phyloP scores from a whole-genome alignment of 2,329 filamentous ascomycete species.

The Paraphoma sp. region DNA sequence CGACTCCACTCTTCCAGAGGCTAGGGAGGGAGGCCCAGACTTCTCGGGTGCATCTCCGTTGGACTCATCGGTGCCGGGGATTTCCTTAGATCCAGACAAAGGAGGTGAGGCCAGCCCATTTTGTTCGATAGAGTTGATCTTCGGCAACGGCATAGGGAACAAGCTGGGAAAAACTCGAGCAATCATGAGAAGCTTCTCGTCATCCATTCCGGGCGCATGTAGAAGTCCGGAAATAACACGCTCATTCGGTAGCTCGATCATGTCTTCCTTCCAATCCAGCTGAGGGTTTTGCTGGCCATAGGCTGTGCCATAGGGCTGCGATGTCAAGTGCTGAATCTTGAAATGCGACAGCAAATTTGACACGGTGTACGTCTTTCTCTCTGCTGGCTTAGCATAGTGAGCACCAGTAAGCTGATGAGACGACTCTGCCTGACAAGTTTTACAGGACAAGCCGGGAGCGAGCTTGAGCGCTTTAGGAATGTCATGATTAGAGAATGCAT shows the following conservation, averaged over 20 bases:
- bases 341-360: slow-evolving; percentile 67
- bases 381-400: slow-evolving; percentile 45
- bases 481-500: slow-evolving; percentile 51
- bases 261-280: slow-evolving; percentile 65
- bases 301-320: slow-evolving; percentile 23
- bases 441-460: slow-evolving; percentile 54
- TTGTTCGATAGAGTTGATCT: slow-evolving; percentile 47
- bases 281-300: slow-evolving; percentile 30
- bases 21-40: slow-evolving; percentile 26
- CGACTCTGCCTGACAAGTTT: slow-evolving; percentile 44
- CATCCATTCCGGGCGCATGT: slow-evolving; percentile 63
- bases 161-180: slow-evolving; percentile 57
- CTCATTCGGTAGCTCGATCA: slow-evolving; percentile 66
- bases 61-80: slow-evolving; percentile 24
- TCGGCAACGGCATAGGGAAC: slow-evolving; percentile 53
- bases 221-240: slow-evolving; percentile 57
- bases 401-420: slow-evolving; percentile 35
- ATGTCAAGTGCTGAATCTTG: slow-evolving; percentile 61
- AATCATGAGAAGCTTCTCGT: slow-evolving; percentile 60
- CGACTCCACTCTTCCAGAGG: slow-evolving; percentile 34
- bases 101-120: slow-evolving; percentile 32
- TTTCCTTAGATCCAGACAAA: slow-evolving; percentile 39
- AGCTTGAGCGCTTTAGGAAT: slow-evolving; percentile 53
- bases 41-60: slow-evolving; percentile 26
- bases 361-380: slow-evolving; percentile 50